phyloP scores from a whole-genome alignment of 2,329 filamentous ascomycete genomes.

The Clonostachys sp. region DNA sequence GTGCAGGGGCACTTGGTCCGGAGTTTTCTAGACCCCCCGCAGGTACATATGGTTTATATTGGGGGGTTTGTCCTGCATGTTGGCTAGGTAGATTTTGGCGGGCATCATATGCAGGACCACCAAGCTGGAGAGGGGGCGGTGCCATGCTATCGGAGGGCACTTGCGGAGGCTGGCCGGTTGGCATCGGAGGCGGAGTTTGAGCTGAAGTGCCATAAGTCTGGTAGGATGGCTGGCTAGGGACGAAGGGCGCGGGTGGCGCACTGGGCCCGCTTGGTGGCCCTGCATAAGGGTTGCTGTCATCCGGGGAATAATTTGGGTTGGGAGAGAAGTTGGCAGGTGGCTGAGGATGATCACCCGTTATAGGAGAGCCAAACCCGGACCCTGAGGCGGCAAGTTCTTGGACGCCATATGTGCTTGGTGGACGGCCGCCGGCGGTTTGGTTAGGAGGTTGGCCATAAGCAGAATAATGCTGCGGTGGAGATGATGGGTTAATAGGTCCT shows the following conservation, averaged over 20 bases:
- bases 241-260: constrained; percentile 11
- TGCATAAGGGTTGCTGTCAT: constrained; percentile 8
- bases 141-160: constrained; percentile 23
- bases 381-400: constrained; percentile 76
- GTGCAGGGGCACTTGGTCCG: constrained; percentile 43
- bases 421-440: constrained; percentile 42
- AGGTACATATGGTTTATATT: constrained; percentile 59
- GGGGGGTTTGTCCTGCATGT: constrained; percentile 15
- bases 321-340: constrained; percentile 39
- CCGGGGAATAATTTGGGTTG: constrained; percentile 38
- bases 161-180: constrained; percentile 23
- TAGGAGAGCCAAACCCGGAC: constrained; percentile 71
- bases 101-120: constrained; percentile 41
- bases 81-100: constrained; percentile 47
- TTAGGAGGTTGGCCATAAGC: constrained; percentile 35
- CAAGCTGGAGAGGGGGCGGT: constrained; percentile 37
- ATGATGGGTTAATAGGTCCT: constrained; percentile 44
- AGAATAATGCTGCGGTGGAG: constrained; percentile 36
- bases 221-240: constrained; percentile 29
- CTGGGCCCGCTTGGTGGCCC: constrained; percentile 14
- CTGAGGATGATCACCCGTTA: constrained; percentile 46
- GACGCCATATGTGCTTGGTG: constrained; percentile 65
- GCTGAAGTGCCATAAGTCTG: constrained; percentile 28
- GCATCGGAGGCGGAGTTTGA: constrained; percentile 35
- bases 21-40: constrained; percentile 23